Conservation (phyloP, 257 asterid genomes). For the Petrea volubilis region DNA sequence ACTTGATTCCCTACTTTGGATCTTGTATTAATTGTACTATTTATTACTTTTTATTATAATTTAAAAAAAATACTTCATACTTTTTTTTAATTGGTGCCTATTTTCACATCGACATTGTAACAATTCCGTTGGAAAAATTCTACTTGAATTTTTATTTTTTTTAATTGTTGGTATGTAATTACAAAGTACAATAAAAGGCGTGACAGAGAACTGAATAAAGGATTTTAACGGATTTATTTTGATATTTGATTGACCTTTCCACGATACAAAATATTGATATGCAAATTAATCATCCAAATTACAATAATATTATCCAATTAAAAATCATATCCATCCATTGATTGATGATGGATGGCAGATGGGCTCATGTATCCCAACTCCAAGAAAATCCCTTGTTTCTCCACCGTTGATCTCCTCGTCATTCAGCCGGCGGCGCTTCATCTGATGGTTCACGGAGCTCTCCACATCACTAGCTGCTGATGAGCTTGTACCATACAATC, state of each 20-base stretch:
- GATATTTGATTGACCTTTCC: slow-evolving; percentile 21
- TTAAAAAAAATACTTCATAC: too few relatives aligned
- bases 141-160: too few relatives aligned
- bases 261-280: neutral
- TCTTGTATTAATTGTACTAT: too few relatives aligned
- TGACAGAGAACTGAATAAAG: too few relatives aligned
- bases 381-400: slow-evolving; percentile 93
- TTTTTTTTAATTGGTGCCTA: too few relatives aligned
- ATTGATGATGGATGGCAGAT: slow-evolving; percentile 80
- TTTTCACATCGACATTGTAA: too few relatives aligned
- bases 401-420: slow-evolving; percentile 49
- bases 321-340: slow-evolving; percentile 78
- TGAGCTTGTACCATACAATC: slow-evolving; percentile 47
- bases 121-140: too few relatives aligned
- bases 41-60: too few relatives aligned
- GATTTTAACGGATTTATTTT: slow-evolving; percentile 26
- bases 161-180: too few relatives aligned
- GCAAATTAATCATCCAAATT: neutral
- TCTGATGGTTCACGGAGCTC: slow-evolving; percentile 36
- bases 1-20: too few relatives aligned
- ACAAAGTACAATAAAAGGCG: too few relatives aligned
- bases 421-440: slow-evolving; percentile 48
- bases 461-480: slow-evolving; percentile 44
- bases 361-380: slow-evolving; percentile 71
- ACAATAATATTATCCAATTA: neutral